A percentile compares a stretch with the other conserved stretches of the same genome.
Evolutionary conservation across 768 basidiomycete species (phyloP).

Genomic region (Multifurca ochricompacta): DNA sequence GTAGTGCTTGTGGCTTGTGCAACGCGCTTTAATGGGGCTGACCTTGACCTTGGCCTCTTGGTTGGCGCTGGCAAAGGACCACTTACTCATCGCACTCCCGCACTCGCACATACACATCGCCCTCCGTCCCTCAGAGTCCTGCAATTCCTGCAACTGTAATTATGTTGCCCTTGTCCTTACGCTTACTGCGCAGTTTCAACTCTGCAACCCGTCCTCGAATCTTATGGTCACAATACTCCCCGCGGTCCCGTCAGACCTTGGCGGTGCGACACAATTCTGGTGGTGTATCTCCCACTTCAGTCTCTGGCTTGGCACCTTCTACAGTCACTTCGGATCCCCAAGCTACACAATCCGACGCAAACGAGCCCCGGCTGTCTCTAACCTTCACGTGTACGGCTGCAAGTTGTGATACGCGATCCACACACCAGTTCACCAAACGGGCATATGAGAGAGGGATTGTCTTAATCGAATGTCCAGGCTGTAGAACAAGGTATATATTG

Average conservation of each 20-base stretch:
- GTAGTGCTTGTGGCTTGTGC: too few species aligned
- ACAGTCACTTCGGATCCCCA: neutral
- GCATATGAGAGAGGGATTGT: constrained; percentile 88
- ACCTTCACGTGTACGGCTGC: constrained; percentile 83
- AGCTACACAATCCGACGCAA: constrained; percentile 29
- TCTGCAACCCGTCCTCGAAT: neutral
- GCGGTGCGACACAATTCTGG: constrained; percentile 3
- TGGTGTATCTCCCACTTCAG: neutral
- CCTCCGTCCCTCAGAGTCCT: too few species aligned
- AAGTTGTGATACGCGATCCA: constrained; percentile 69
- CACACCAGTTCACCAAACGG: constrained; percentile 79
- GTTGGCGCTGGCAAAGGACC: too few species aligned
- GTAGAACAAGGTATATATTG: constrained; percentile 67
- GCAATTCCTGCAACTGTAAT: neutral
- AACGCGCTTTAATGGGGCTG: constrained; percentile 28
- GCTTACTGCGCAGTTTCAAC: constrained; percentile 4
- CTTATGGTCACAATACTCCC: neutral
- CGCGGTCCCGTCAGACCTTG: constrained; percentile 1
- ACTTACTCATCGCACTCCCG: too few species aligned
- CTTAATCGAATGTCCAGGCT: constrained; percentile 84
- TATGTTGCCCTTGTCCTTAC: constrained; percentile 12
- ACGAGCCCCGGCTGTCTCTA: constrained; percentile 60
- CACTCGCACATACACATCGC: too few species aligned
- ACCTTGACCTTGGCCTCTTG: too few species aligned
- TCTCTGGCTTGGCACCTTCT: constrained; percentile 9